Conservation (phyloP, 768 basidiomycete species). For the Podaxis mareebaensis region DNA sequence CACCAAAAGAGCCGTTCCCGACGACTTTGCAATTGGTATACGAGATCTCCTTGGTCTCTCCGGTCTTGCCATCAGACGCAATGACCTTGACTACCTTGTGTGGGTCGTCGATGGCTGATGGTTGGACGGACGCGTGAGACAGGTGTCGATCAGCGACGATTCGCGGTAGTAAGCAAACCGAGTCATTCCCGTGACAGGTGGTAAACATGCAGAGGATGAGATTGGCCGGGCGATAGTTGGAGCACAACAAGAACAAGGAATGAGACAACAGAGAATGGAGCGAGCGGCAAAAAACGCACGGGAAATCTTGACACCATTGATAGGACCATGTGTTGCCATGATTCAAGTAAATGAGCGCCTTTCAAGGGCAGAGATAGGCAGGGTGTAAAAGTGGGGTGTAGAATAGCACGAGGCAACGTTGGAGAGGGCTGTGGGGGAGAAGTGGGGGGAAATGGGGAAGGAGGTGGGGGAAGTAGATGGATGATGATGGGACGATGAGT, state of each 20-base stretch:
- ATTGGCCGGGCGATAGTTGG: conserved; percentile 24
- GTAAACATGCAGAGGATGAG: conserved; percentile 17
- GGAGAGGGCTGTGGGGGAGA: conserved; percentile 15
- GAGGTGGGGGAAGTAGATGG: background rate
- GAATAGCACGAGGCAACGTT: conserved; percentile 16
- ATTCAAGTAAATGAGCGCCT: conserved; percentile 21
- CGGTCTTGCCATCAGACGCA: conserved; percentile 93
- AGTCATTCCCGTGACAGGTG: background rate
- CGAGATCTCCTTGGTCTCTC: conserved; percentile 81
- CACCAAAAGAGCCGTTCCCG: conserved; percentile 98
- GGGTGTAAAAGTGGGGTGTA: background rate
- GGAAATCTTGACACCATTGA: conserved; percentile 87
- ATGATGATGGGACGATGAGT: conserved; percentile 16
- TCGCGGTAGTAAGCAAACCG: conserved; percentile 20
- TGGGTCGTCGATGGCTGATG: conserved; percentile 89
- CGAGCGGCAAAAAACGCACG: conserved; percentile 50
- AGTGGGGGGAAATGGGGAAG: background rate
- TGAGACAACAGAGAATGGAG: conserved; percentile 25
- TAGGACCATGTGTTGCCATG: conserved; percentile 79
- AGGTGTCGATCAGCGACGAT: conserved; percentile 39
- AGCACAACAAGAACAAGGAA: conserved; percentile 24
- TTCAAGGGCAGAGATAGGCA: conserved; percentile 1
- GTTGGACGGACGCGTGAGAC: conserved; percentile 23
- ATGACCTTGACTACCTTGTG: conserved; percentile 93
- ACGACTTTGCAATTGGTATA: conserved; percentile 99